Base-by-base conservation (phyloP, 306 rosid species). In the Castanospermum australe region DNA sequence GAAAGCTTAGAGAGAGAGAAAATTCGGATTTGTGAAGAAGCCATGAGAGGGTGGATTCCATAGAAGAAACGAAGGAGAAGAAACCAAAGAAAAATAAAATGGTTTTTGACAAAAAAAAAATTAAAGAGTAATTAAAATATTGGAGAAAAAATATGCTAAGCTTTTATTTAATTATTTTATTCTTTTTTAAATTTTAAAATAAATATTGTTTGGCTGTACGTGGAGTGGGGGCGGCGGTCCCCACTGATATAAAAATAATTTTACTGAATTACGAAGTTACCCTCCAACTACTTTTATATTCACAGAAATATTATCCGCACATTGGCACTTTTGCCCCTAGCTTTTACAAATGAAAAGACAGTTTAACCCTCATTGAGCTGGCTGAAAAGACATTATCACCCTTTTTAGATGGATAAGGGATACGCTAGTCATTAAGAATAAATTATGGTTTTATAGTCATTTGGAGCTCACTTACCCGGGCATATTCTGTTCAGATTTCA, bases 1-100 rank as follows among this genome's bases (percentile, higher is more conserved):
- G 77, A 63, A 30, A 63, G 44, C 47, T 44, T 69, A 73, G 86
- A 85, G 89, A 83, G 89, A 83, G 88, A 84, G 79, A 63, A 35
- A 84, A 70, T 36, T 83, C 83, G 89, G 91, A 89, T 83, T 86
- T 75, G 79, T 47, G 62, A 85, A 56, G 82, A 87, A 76, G 92
- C 89, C 83, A 83, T 78, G 41, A 33, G 82, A 51, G 62, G 67
- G 44, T 39, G 84, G 77, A 87, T 83, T 82, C 92, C 84, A 80
- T 74, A 44, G 76, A 85, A 68, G 81, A 81, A 71, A 82, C 77
- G 51, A 57, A 65, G 89, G 82, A 82, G 90, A 83, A 86, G 88
- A 81, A 83, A 87, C 83, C 84, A 85, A 85, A 55, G 83, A 79
- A 74, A 69, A 57, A 44, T 5, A 42, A 42, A n/a, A 3, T 75